Conservation (phyloP, 495 filamentous ascomycete genomes). For the Penicillium nucicola region DNA sequence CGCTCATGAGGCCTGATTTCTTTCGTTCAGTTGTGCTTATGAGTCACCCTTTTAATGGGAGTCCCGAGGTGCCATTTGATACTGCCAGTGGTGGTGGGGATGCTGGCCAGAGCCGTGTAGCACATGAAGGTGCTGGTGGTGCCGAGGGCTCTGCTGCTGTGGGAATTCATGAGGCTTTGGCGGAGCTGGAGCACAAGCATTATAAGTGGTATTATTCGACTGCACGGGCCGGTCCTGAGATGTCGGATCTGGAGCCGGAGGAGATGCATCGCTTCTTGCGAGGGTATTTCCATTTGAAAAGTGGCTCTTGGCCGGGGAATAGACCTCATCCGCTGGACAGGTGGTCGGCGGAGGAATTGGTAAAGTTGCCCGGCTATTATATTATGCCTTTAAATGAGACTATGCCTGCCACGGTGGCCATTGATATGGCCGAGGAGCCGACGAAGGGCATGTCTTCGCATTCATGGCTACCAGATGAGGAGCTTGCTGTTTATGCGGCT, state of each 20-base stretch:
- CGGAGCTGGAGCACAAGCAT: constrained; percentile 54
- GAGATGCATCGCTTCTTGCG: constrained; percentile 58
- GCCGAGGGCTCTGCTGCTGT: constrained; percentile 26
- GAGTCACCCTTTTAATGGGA: constrained; percentile 55
- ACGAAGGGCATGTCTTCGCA: constrained; percentile 17
- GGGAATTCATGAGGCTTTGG: constrained; percentile 52
- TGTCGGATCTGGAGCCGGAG: constrained; percentile 46
- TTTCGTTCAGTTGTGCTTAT: constrained; percentile 54
- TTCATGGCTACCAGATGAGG: constrained; percentile 54
- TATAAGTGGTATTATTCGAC: constrained; percentile 72
- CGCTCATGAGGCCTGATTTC: constrained; percentile 61
- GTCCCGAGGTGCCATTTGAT: constrained; percentile 50
- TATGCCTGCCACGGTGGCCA: constrained; percentile 55
- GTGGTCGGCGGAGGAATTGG: constrained; percentile 55
- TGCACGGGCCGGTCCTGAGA: constrained; percentile 51
- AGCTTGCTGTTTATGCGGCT: constrained; percentile 55
- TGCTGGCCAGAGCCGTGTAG: constrained; percentile 18
- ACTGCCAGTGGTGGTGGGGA: constrained; percentile 26
- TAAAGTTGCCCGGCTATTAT: constrained; percentile 64
- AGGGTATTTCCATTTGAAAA: constrained; percentile 68
- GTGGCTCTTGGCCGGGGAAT: constrained; percentile 56
- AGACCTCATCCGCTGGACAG: constrained; percentile 46
- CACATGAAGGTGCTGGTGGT: constrained; percentile 11
- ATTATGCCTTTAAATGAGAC: constrained; percentile 57
- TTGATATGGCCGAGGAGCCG: constrained; percentile 52